Evolutionary conservation across 768 basidiomycete genomes (phyloP).

Genomic region (Lentinus tigrinus): DNA sequence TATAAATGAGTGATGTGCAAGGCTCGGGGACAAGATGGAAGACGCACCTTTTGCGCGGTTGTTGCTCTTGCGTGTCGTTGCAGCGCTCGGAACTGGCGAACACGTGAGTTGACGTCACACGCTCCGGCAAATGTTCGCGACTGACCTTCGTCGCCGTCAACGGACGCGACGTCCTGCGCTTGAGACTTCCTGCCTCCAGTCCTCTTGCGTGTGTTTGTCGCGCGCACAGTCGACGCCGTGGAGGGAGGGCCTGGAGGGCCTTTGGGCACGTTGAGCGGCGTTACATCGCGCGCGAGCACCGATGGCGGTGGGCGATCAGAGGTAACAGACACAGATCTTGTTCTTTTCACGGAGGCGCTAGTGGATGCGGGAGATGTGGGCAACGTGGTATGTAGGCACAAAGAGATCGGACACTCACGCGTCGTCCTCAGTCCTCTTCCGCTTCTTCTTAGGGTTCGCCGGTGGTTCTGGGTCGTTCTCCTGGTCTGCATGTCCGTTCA

Average conservation of each 20-base stretch:
- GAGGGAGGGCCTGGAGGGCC: constrained; percentile 16
- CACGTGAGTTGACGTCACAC: constrained; percentile 35
- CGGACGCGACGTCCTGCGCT: constrained; percentile 28
- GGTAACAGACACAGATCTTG: constrained; percentile 69
- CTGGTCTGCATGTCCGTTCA: constrained; percentile 38
- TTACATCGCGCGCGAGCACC: constrained; percentile 22
- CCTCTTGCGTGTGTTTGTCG: constrained; percentile 28
- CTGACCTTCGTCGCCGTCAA: constrained; percentile 68
- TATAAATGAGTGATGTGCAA: constrained; percentile 21
- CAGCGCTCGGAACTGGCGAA: constrained; percentile 39
- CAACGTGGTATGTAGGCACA: background rate
- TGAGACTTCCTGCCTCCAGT: constrained; percentile 31
- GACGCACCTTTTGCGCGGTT: constrained; percentile 35
- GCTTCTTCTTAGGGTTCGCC: constrained; percentile 56
- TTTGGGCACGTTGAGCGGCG: constrained; percentile 32
- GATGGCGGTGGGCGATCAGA: constrained; percentile 55
- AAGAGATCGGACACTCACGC: constrained; percentile 41
- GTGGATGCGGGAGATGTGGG: background rate
- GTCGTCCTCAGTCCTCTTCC: constrained; percentile 77
- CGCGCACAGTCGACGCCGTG: constrained; percentile 21
- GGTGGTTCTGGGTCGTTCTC: constrained; percentile 49
- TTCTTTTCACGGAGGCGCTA: constrained; percentile 65
- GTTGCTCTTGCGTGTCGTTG: constrained; percentile 31
- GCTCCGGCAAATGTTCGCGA: constrained; percentile 5
- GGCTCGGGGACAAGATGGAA: constrained; percentile 22